A percentile compares a stretch with the other conserved stretches of the same genome.
Conservation (phyloP, 1,284 basidiomycete species). For the Porogramme epimiltina region DNA sequence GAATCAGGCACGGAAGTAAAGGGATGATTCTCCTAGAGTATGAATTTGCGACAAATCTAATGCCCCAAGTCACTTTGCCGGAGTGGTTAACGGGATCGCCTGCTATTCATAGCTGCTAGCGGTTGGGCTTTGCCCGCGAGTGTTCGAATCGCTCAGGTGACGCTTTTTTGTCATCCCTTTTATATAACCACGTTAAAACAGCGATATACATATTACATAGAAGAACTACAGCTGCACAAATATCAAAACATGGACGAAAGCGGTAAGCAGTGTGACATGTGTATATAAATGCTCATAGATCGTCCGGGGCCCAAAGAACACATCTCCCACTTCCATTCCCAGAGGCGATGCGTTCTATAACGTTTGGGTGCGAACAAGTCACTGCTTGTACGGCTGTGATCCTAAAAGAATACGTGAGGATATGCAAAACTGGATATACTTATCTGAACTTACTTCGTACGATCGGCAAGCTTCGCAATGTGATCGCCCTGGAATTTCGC, state of each 20-base stretch:
- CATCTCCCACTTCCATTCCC: conserved; percentile 79
- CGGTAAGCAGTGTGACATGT: too few species aligned
- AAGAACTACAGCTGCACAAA: neutral
- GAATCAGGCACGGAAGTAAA: too few species aligned
- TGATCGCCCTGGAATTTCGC: conserved; percentile 55
- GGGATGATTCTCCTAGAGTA: too few species aligned
- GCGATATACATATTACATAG: neutral
- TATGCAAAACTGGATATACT: conserved; percentile 4
- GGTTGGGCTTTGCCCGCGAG: conserved; percentile 67
- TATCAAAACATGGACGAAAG: too few species aligned
- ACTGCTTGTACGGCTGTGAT: conserved; percentile 82
- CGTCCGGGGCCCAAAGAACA: conserved; percentile 71
- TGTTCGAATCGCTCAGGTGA: conserved; percentile 90
- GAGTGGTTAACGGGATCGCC: conserved; percentile 93
- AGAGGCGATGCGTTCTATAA: conserved; percentile 70
- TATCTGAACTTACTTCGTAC: conserved; percentile 43
- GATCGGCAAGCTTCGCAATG: conserved; percentile 62
- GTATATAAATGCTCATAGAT: conserved; percentile 10
- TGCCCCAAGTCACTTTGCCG: conserved; percentile 73
- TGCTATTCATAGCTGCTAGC: conserved; percentile 54
- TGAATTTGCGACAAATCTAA: too few species aligned
- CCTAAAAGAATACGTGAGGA: conserved; percentile 35
- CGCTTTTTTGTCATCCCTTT: conserved; percentile 46
- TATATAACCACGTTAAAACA: neutral
- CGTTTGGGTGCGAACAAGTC: conserved; percentile 79